Base-by-base conservation (phyloP, 176 grass and related monocot genomes). In the Hyparrhenia diplandra region DNA sequence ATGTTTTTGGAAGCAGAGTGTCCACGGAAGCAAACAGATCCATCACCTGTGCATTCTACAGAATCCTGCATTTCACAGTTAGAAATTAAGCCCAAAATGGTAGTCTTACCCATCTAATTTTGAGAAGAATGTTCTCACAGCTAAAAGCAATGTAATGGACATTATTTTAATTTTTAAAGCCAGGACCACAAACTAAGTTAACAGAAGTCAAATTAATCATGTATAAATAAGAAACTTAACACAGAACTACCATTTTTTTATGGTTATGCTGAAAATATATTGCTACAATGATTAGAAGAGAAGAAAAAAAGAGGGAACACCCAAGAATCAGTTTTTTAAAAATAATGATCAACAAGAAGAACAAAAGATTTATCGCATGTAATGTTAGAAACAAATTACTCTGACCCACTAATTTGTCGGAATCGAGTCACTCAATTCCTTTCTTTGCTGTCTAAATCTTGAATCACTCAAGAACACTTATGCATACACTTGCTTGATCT, bases 11-110 rank as follows among this genome's bases (percentile, higher is more conserved):
- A 81, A 64, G 85, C 84, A 34, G 81, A 72, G 72, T 82, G 37
- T 27, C 91, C 91, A 20, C 74, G 28, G 45, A 82, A 49, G 51
- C 85, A 80, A 76, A 93, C 40, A 69, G 91, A 93, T 82, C 87
- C 84, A 87, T 93, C 91, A 47, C 91, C 81, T 54, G 87, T 87
- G 61, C 87, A 87, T 71, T 78, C 66, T 23, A 29, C 12, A 34
- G 74, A 34, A 83, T 43, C 73, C 83, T 90, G 59, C 68, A 74
- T 57, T 73, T 47, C 39, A 75, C 43, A 68, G 17, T 68, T 62
- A 75, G 39, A 67, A 67, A 49, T 4, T 45, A 6, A 28, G 28
- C 3, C 6, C 40, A 69, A 30, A 66, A 42, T 76, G 29, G 43
- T 84, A 59, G 13, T 55, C 20, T 71, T 60, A 23, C 23, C 37